Evolutionary conservation across 768 basidiomycete genomes (phyloP).

Genomic region (Tylopilus cervinicoccineus): DNA sequence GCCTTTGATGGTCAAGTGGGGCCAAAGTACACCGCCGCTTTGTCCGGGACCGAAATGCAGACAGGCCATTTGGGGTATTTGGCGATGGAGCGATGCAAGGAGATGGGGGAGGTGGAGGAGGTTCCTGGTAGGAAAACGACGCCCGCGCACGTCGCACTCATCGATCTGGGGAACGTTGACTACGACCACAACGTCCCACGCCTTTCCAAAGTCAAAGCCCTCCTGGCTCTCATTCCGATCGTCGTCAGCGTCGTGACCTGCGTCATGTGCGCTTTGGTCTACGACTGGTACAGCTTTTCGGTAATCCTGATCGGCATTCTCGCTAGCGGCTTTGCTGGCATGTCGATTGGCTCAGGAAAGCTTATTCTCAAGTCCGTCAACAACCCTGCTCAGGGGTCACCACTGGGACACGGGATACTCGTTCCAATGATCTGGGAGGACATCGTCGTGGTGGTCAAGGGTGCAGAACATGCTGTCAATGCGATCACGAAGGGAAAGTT

Average conservation of each 20-base stretch:
- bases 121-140: conserved; percentile 15
- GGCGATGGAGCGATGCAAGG: conserved; percentile 17
- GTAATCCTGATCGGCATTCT: conserved; percentile 32
- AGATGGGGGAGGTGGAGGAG: background rate
- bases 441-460: conserved; percentile 26
- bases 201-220: background rate
- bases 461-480: conserved; percentile 25
- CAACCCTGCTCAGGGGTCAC: conserved; percentile 15
- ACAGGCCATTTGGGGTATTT: conserved; percentile 30
- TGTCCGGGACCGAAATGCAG: conserved; percentile 26
- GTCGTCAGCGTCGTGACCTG: conserved; percentile 20
- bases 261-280: conserved; percentile 18
- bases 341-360: conserved; percentile 24
- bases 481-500: conserved; percentile 29
- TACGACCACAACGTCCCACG: conserved; percentile 1
- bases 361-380: conserved; percentile 13
- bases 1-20: conserved; percentile 24
- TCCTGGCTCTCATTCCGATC: conserved; percentile 25
- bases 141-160: conserved; percentile 15
- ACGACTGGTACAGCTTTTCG: conserved; percentile 31
- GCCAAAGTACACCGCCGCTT: conserved; percentile 22
- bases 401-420: conserved; percentile 28
- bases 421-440: conserved; percentile 7
- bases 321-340: conserved; percentile 24
- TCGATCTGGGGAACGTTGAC: conserved; percentile 9